Evolutionary conservation across 2,329 filamentous ascomycete species (phyloP), one percentile per base, ranked within the genome.

Genomic region (Hymenoscyphus repandus): DNA sequence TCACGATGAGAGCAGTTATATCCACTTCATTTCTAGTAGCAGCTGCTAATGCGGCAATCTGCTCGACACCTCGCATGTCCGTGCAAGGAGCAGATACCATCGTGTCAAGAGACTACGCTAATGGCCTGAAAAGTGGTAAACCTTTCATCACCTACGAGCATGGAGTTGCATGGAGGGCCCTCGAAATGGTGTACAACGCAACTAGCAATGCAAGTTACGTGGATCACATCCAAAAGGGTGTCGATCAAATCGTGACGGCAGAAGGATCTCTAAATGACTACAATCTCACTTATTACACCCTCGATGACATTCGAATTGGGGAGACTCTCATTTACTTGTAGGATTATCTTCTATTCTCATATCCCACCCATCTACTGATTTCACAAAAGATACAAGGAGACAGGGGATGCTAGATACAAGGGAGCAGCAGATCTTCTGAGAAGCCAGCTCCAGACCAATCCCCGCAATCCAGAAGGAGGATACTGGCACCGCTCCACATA

Each of bases 401-500:
- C 73, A 0, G 68, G 69, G 10, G 68, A 74, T 34, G 62, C 66
- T n/a, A 77, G 74, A 58, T 80, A 77, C 63, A 72, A 72, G 57
- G 60, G 60, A 6, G 76, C 76, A 0, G 74, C 75, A 3, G 69
- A 69, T 7, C 66, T 68, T 2, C 68, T 80, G 44, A 67, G 73
- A 11, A 57, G 65, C 12, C 72, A 75, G 52, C 59, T 80, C 6
- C 62, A 77, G 54, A 61, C 67, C 33, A 75, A 77, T 53, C 74
- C 74, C 5, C 68, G 77, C 9, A 80, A 73, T 0, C 62, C 71
- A 0, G 61, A 67, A 0, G 77, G 77, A 9, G 77, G 77, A 1
- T 76, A 80, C 67, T 80, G 76, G 75, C 77, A 80, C 56, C 68
- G 73, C 1, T 62, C 69, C 13, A 65, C 73, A 9, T n/a, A n/a